Evolutionary conservation across 2,329 filamentous ascomycete genomes (phyloP), one percentile per base, ranked within the genome.

Genomic region (Paraconiothyrium brasiliense): DNA sequence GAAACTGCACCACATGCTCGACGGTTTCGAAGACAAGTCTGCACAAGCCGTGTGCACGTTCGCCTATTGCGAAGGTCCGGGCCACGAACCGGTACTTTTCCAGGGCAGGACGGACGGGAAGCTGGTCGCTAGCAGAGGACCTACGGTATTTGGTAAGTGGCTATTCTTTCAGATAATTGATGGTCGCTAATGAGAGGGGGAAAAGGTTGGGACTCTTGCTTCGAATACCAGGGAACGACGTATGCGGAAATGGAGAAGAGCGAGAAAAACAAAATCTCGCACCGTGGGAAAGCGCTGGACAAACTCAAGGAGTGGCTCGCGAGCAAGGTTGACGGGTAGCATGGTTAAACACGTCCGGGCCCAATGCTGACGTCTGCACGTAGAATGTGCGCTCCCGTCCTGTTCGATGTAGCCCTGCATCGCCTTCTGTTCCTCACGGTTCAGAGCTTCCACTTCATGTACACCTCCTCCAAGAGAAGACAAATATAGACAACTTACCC

Each of bases 31-130:
- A 32, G 92, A 99, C 81, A 97, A 97, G 80, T 91, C 90, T 48
- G 93, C 93, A 48, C 89, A 97, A 80, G 94, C 95, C 20, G 92
- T 99, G 49, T 97, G 94, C 81, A 99, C 95, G 0, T 99, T 99
- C 80, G 95, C 90, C 27, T 97, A 96, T 81, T 95, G 88, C 58
- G 86, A 89, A 66, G 95, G 94, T 0, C 95, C 94, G 4, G 94
- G 92, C 2, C 84, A 92, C 57, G 89, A 97, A 73, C 90, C 92
- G 1, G 85, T 97, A 32, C 84, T 98, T 16, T 99, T 99, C 81
- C 94, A 99, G 80, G 95, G 95, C 9, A 86, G 92, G 62, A 97
- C 94, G 13, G 85, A 91, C 70, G 89, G 94, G 60, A 92, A 89
- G 76, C 93, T 99, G 75, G 94, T 98, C 43, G 88, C 89, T 35